Evolutionary conservation across 352 stramenopile genomes (phyloP).

Genomic region (Aphanomyces stellatus): DNA sequence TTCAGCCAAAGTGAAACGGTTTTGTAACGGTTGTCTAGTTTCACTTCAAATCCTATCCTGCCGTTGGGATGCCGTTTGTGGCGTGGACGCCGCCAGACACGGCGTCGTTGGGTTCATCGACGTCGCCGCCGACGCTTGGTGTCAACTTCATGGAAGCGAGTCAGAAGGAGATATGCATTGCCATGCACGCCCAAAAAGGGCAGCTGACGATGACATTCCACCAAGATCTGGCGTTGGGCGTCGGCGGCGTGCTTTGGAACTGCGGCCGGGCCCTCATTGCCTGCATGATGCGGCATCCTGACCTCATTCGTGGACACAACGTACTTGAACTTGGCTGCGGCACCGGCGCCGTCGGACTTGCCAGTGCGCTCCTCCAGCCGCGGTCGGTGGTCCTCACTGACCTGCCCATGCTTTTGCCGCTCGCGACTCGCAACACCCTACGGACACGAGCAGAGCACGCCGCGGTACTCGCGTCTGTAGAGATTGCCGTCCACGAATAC

Average conservation of each 20-base stretch:
- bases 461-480: conserved; percentile 21
- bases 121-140: conserved; percentile 29
- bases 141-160: conserved; percentile 54
- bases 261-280: conserved; percentile 24
- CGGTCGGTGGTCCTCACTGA: conserved; percentile 48
- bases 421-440: conserved; percentile 33
- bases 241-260: conserved; percentile 69
- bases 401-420: conserved; percentile 34
- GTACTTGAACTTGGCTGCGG: conserved; percentile 30
- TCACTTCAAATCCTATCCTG: no score
- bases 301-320: neutral
- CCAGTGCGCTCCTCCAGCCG: conserved; percentile 24
- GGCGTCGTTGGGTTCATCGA: neutral
- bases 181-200: conserved; percentile 7
- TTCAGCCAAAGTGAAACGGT: neutral
- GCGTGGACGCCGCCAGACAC: neutral
- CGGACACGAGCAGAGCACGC: conserved; percentile 22
- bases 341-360: conserved; percentile 27
- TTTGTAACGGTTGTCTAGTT: neutral
- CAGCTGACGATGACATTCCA: conserved; percentile 24
- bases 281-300: neutral
- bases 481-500: conserved; percentile 25
- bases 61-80: conserved; percentile 10
- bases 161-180: conserved; percentile 26
- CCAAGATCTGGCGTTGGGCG: conserved; percentile 44